Evolutionary conservation across 1,139 yeast genomes (phyloP).

Genomic region (Sugiyamaella castrensis): DNA sequence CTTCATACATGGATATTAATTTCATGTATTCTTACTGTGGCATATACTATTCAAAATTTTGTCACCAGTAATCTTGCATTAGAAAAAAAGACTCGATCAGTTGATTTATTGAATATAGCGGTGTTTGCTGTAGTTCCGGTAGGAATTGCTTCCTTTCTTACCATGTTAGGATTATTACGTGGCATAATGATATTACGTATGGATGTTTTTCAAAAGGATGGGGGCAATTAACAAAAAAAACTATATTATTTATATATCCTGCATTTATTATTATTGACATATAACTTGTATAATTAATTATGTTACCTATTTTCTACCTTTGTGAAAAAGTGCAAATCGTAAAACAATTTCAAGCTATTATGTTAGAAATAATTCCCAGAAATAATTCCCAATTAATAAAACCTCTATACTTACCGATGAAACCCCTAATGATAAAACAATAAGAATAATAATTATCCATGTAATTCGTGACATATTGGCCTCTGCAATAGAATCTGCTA

Average conservation of each 20-base stretch:
- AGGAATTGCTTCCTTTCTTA: slow-evolving; percentile 88
- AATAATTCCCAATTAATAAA: not conserved
- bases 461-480: slow-evolving; percentile 87
- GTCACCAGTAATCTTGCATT: slow-evolving; percentile 80
- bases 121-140: slow-evolving; percentile 98
- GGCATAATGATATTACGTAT: slow-evolving; percentile 70
- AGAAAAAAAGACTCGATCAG: slow-evolving; percentile 40
- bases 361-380: slow-evolving; percentile 1
- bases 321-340: slow-evolving; percentile 49
- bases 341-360: slow-evolving; percentile 48
- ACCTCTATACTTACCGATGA: slow-evolving; percentile 37
- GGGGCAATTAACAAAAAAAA: not conserved
- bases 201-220: slow-evolving; percentile 40
- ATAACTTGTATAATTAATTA: slow-evolving; percentile 1
- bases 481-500: slow-evolving; percentile 93
- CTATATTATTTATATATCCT: not conserved
- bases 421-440: slow-evolving; percentile 73
- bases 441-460: slow-evolving; percentile 82
- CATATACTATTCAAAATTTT: slow-evolving; percentile 82
- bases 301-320: not conserved
- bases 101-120: slow-evolving; percentile 77
- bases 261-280: not conserved
- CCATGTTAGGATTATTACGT: slow-evolving; percentile 81
- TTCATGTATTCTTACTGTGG: slow-evolving; percentile 78
- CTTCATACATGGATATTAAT: slow-evolving; percentile 90